Base-by-base conservation (phyloP, 2,329 filamentous ascomycete species). In the Hymenoscyphus salicellus region DNA sequence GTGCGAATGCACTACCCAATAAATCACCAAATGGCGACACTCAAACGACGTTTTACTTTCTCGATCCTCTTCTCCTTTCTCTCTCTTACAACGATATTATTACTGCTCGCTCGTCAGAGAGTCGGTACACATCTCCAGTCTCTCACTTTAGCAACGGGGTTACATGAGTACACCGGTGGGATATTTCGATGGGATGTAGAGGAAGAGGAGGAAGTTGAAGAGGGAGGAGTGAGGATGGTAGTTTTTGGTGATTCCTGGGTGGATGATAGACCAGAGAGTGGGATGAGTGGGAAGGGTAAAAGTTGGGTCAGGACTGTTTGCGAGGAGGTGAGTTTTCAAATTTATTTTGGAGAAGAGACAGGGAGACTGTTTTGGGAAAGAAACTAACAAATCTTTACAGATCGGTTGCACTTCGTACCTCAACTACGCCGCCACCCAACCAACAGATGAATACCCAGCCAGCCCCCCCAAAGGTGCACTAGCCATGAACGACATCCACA, bases 191-290 rank as follows among this genome's bases (percentile, higher is more conserved):
- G 70, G 71, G 66, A 62, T 8, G 60, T 55, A 32, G 62, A 64
- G 7, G 64, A 63, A 56, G 62, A 61, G 33, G 61, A 61, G 5
- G 67, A 60, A 5, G 61, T 64, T 23, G 55, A 57, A 5, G 66
- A 61, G 14, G 65, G 63, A 60, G 69, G 68, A 2, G 32, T 71
- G 8, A 64, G 70, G 36, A 55, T 75, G 43, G 72, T 75, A 5
- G 69, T 75, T 56, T 75, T 75, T 64, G 74, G 74, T 2, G 73
- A 75, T 62, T 70, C 68, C 30, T 75, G 73, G 72, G 72, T 72
- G 5, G 73, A 72, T 67, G 67, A 72, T 66, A 55, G 17, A 1
- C 41, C 66, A 30, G 66, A 69, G 23, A 60, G 65, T 8, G 64
- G 56, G 4, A 67, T 55, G 43, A 59, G 43, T n/a, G 62, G 61